phyloP scores from a whole-genome alignment of 2,329 filamentous ascomycete genomes.

The Anisogramma anomala region DNA sequence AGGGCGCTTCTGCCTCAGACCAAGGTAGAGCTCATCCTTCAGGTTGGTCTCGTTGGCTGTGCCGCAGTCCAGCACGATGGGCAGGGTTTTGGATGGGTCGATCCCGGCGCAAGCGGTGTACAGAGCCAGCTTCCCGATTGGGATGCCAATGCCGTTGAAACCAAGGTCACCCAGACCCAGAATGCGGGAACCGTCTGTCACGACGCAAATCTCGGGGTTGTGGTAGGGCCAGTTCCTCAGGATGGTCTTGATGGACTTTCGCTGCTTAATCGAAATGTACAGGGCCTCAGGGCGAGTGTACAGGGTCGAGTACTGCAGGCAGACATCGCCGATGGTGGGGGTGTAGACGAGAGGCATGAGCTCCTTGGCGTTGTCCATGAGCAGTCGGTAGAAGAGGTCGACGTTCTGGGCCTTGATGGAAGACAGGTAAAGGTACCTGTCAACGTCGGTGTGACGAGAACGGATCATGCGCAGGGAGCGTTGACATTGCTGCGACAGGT shows the following conservation, averaged over 20 bases:
- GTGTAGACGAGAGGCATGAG: constrained; percentile 80
- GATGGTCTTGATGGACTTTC: constrained; percentile 78
- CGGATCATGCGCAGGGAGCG: constrained; percentile 65
- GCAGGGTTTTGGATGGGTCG: constrained; percentile 71
- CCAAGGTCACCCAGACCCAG: constrained; percentile 89
- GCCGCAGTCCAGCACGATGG: constrained; percentile 56
- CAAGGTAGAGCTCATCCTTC: constrained; percentile 71
- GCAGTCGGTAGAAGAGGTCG: constrained; percentile 72
- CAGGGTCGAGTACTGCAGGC: constrained; percentile 88
- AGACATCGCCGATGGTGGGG: constrained; percentile 88
- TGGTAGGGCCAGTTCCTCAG: constrained; percentile 86
- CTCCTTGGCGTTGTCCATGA: constrained; percentile 66
- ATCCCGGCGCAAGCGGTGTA: constrained; percentile 96
- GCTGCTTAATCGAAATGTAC: constrained; percentile 93
- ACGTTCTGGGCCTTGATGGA: constrained; percentile 63
- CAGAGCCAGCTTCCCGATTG: constrained; percentile 85
- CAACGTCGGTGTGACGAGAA: constrained; percentile 56
- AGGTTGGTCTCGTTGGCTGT: constrained; percentile 57
- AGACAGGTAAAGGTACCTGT: constrained; percentile 77
- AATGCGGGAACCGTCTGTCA: constrained; percentile 90
- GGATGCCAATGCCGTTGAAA: constrained; percentile 95
- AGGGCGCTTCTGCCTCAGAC: constrained; percentile 73
- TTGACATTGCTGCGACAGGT: constrained; percentile 46
- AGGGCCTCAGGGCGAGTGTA: constrained; percentile 92
- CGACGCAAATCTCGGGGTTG: constrained; percentile 87